Conservation (phyloP, 495 filamentous ascomycete genomes). For the Endocarpon pusillum region DNA sequence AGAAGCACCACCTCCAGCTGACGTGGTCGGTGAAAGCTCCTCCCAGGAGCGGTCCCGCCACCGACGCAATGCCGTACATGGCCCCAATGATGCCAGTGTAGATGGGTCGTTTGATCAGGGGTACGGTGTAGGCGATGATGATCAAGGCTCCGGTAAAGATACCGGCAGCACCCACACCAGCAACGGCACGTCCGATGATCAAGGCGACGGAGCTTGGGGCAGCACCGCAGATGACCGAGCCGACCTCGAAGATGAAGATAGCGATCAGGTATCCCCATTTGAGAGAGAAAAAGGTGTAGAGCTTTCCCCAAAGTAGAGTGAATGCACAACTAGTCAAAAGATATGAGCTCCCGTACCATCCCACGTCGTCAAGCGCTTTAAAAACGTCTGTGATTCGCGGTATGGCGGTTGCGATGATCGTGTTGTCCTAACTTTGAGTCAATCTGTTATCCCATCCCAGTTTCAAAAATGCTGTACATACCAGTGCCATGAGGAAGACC, state of each 20-base stretch:
- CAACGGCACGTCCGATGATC: constrained; percentile 72
- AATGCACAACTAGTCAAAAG: constrained; percentile 60
- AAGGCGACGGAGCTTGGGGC: constrained; percentile 58
- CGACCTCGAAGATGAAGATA: constrained; percentile 66
- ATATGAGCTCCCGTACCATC: constrained; percentile 59
- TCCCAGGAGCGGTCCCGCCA: constrained; percentile 56
- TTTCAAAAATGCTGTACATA: constrained; percentile 14
- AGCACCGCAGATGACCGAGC: constrained; percentile 67
- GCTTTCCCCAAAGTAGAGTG: constrained; percentile 56
- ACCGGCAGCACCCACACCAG: constrained; percentile 69
- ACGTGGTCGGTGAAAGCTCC: constrained; percentile 47
- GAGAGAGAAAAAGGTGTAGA: constrained; percentile 65
- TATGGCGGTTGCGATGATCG: constrained; percentile 74
- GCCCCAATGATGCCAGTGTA: constrained; percentile 60
- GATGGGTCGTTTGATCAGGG: constrained; percentile 49
- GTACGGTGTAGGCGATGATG: constrained; percentile 62
- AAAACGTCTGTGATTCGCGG: constrained; percentile 72
- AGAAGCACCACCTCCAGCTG: constrained; percentile 46
- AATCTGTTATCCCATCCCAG: constrained; percentile 3
- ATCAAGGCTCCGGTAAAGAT: constrained; percentile 70
- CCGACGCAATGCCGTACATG: constrained; percentile 67
- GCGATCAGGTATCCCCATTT: constrained; percentile 57
- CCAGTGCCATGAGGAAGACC: constrained; percentile 49
- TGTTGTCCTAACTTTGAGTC: constrained; percentile 36
- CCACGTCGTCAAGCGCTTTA: constrained; percentile 55